Evolutionary conservation across 306 rosid genomes (phyloP), one percentile per base, ranked within the genome.

Genomic region (apple (Malus domestica)): DNA sequence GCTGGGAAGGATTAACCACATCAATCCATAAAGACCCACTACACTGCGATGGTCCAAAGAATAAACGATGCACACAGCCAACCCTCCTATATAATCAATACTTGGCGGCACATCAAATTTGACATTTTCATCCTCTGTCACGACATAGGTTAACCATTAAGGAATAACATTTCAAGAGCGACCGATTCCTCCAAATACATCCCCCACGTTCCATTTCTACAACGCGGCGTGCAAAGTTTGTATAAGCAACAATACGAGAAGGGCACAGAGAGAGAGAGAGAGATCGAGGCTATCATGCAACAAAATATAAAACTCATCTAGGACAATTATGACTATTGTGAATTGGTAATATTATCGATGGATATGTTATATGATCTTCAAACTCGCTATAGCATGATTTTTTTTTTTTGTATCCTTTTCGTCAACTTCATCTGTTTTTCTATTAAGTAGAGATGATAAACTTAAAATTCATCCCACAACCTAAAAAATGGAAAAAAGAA

Each of bases 91-190:
- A 14, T 14, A 12, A 46, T 46, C 52, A 23, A 4, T 0, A 23
- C 0, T n/a, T 3, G 25, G 2, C 16, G 32, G 64, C 64, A 59
- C 32, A 3, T 59, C 64, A 23, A 59, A 8, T 9, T n/a, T 1
- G 64, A 59, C 64, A 59, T 4, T 23, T 59, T 59, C 30, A 1
- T 59, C 32, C 18, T 4, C 64, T 4, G 14, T 10, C 15, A 13
- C 18, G 7, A 59, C 61, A 72, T 54, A 55, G 12, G 8, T 49
- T 42, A 83, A 74, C 80, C 71, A 65, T 5, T 3, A 55, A 2
- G 83, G 80, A 70, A 74, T 45, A 32, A 74, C 64, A 25, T 70
- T 52, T 18, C 74, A 83, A 4, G 55, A 82, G n/a, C 57, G 27
- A 70, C 42, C 70, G 44, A 75, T 3, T 8, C 75, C 77, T 4